Percentiles rank a stretch among this genome's conserved stretches.
Evolutionary conservation across 2,329 filamentous ascomycete genomes (phyloP).

Genomic region (Nigrospora sphaerica): DNA sequence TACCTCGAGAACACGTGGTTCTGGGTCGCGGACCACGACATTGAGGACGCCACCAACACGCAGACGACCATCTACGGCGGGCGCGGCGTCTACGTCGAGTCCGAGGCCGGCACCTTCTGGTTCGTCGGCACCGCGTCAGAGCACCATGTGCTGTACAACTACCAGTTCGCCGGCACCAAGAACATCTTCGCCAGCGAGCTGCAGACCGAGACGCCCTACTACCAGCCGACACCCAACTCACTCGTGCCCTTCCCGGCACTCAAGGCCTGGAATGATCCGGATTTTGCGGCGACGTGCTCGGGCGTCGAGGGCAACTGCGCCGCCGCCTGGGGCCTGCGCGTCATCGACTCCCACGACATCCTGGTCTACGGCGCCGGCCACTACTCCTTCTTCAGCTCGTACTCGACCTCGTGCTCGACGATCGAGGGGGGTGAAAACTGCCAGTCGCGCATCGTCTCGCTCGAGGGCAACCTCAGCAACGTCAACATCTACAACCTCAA

Average conservation of each 20-base stretch:
- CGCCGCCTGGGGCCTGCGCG: constrained; percentile 52
- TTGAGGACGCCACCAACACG: constrained; percentile 40
- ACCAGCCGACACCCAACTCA: constrained; percentile 51
- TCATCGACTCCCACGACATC: constrained; percentile 44
- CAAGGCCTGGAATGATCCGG: constrained; percentile 32
- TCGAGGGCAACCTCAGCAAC: constrained; percentile 25
- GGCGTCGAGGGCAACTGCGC: constrained; percentile 30
- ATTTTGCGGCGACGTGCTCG: constrained; percentile 36
- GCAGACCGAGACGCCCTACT: constrained; percentile 57
- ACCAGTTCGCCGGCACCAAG: constrained; percentile 49
- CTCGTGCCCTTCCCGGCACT: constrained; percentile 41
- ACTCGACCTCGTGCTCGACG: constrained; percentile 35
- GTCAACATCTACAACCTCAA: constrained; percentile 38
- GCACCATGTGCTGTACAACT: constrained; percentile 56
- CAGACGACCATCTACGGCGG: constrained; percentile 46
- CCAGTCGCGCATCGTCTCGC: constrained; percentile 29
- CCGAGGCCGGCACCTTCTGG: constrained; percentile 38
- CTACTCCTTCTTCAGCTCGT: constrained; percentile 55
- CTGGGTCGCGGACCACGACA: constrained; percentile 45
- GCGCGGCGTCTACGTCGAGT: constrained; percentile 39
- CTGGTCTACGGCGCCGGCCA: constrained; percentile 52
- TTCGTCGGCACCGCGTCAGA: constrained; percentile 53
- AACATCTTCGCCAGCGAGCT: constrained; percentile 54
- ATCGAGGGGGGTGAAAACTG: constrained; percentile 27
- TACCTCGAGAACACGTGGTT: constrained; percentile 38